Evolutionary conservation across 1,284 basidiomycete genomes (phyloP), one percentile per base, ranked within the genome.

Genomic region (Fomes fomentarius): DNA sequence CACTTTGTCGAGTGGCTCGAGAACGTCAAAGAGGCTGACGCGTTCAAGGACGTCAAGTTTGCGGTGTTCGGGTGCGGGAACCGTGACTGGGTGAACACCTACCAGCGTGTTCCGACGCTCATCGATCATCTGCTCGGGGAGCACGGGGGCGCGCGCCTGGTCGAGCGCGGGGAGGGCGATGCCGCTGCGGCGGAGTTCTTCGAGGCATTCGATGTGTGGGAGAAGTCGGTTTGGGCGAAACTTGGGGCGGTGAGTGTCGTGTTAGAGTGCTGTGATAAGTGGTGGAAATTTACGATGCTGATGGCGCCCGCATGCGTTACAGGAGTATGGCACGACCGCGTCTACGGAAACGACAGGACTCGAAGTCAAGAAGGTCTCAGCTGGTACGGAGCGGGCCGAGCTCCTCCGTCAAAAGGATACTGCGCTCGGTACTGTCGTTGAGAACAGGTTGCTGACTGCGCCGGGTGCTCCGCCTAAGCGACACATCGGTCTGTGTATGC

Each of bases 41-140:
- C 66, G 45, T 65, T 77, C 40, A 56, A 65, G 2, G 71, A 67
- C 21, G 71, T 79, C 24, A 66, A 68, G 42, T 83, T 71, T 58
- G 74, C 74, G 6, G 76, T 83, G 21, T 82, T 83, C 60, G 81
- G 80, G 1, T 79, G 78, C 51, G 81, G 81, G 4, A 79, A 82
- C 65, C 74, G 70, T 47, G 81, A 82, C 62, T 83, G 81, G 81
- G 74, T 71, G n/a, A 62, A 69, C 31, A 82, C 80, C 3, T 82
- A 76, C 67, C 80, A 82, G 64, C 69, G 71, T 15, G 75, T 83
- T 31, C 81, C 81, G 12, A 74, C 47, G 44, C 64, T 78, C 5
- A 70, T 76, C 52, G 80, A 82, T 60, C 62, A 70, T 11, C 54
- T 68, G 3, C 59, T 82, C 12, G 72, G 64, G 22, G 62, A 70